Evolutionary conservation across 768 basidiomycete genomes (phyloP), one percentile per base, ranked within the genome.

Genomic region (Boletus sp.): DNA sequence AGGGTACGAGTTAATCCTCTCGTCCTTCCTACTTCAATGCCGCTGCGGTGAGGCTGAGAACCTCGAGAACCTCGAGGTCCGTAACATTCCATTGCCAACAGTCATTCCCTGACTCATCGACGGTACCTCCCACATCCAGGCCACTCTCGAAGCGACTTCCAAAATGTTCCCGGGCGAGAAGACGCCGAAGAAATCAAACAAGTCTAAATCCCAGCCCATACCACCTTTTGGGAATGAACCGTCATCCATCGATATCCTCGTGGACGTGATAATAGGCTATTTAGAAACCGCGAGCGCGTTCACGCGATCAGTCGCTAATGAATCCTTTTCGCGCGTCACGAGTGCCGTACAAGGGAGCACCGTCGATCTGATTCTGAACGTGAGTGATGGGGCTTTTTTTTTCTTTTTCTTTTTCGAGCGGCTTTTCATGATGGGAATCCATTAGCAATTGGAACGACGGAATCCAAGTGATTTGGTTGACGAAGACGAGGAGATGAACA

Each of bases 221-320:
- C 45, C 41, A 5, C 45, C 44, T 10, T 61, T 42, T 40, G 63
- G 47, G 56, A 69, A 56, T 51, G 74, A 73, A 4, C 75, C 79
- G 1, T 80, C 81, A 45, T 85, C 93, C 1, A 83, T 95, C 51
- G 93, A 97, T 57, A 72, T 93, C 41, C 78, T 98, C 38, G 84
- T 95, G 33, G 94, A 98, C 66, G 79, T 81, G n/a, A 83, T 98
- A 47, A 90, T 99, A 45, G 92, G 92, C 7, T 87, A 90, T 65
- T 72, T 99, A 35, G 93, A 98, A 67, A 82, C 87, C 54, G 85
- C 87, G 3, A 88, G 86, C 5, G 82, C 85, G 38, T 95, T 88
- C 68, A 78, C 89, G 72, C 85, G 93, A 32, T 82, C 84, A 3
- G 75, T 93, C 25, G 89, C 88, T 7, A 93, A 87, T 48, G 83